These are phyloP conservation scores for Globomyces sp. DNA, from an alignment of 371 early-diverging fungal genomes.

Conservation along the genomic window DNA sequence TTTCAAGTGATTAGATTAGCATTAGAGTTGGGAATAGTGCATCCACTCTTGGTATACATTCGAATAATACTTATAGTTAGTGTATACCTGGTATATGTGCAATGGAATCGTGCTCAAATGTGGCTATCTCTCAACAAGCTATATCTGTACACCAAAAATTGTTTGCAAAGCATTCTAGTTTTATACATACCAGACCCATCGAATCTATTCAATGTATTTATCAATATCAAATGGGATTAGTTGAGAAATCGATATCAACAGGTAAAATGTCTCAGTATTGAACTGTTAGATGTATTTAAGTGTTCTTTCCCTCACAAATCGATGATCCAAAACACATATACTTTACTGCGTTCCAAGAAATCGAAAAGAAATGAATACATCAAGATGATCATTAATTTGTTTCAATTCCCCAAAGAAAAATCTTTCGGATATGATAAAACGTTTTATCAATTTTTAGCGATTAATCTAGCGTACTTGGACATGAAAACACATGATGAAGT, in stretches of 20 bases:
- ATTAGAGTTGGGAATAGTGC: slow-evolving; percentile 81
- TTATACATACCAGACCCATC: slow-evolving; percentile 73
- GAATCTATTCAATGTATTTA: slow-evolving; percentile 73
- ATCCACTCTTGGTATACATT: slow-evolving; percentile 57
- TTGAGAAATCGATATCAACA: neutral
- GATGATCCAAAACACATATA: neutral
- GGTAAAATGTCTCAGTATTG: too few species aligned
- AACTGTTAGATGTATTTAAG: too few species aligned
- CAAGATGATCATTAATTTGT: slow-evolving; percentile 60
- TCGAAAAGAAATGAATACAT: slow-evolving; percentile 72
- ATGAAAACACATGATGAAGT: slow-evolving; percentile 79
- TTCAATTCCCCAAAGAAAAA: slow-evolving; percentile 34
- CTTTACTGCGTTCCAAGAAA: slow-evolving; percentile 55
- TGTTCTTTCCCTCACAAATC: neutral
- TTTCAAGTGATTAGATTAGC: slow-evolving; percentile 77
- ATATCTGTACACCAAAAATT: slow-evolving; percentile 69
- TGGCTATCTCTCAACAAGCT: slow-evolving; percentile 63
- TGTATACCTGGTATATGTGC: slow-evolving; percentile 81
- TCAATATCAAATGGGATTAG: slow-evolving; percentile 61
- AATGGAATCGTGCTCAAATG: slow-evolving; percentile 70
- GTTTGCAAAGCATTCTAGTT: slow-evolving; percentile 75
- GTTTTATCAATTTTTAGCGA: slow-evolving; percentile 74
- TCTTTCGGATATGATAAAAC: slow-evolving; percentile 25
- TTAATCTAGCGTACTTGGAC: slow-evolving; percentile 72
- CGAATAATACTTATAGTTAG: slow-evolving; percentile 7